Evolutionary conservation across 495 filamentous ascomycete species (phyloP).

Genomic region (Hypoxylon lienhwacheense): DNA sequence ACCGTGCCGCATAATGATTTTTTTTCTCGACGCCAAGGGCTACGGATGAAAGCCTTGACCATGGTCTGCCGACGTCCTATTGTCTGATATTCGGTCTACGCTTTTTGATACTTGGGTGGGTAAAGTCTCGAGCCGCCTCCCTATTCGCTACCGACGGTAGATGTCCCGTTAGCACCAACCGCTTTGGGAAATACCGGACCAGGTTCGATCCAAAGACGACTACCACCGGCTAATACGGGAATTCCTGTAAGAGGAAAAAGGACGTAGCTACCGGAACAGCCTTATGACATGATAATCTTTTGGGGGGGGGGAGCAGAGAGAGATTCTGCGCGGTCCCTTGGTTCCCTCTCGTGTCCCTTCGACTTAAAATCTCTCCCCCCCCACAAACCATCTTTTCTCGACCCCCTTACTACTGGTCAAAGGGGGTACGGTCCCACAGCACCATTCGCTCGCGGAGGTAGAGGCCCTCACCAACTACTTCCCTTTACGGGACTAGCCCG

Average conservation of each 20-base stretch:
- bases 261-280: conserved; percentile 5
- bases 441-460: conserved; percentile 23
- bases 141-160: conserved; percentile 31
- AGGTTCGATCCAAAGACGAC: conserved; percentile 16
- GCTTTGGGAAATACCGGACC: conserved; percentile 34
- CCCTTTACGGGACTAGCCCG: conserved; percentile 27
- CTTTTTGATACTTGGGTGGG: conserved; percentile 15
- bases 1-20: not conserved
- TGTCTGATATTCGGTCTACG: conserved; percentile 9
- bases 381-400: too few species aligned
- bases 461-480: conserved; percentile 15
- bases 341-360: conserved; percentile 7
- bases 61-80: conserved; percentile 4
- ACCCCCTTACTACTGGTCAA: conserved; percentile 17
- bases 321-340: conserved; percentile 6
- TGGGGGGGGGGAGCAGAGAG: too few species aligned
- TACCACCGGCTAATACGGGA: conserved; percentile 35
- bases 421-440: conserved; percentile 2
- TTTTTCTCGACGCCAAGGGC: conserved; percentile 15
- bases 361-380: too few species aligned
- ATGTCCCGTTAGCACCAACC: conserved; percentile 26
- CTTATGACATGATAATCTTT: conserved; percentile 5
- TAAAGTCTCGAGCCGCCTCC: conserved; percentile 24
- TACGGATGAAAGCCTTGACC: conserved; percentile 8
- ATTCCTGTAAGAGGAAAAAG: conserved; percentile 20